Percentiles rank a stretch among this genome's conserved stretches.
Conservation (phyloP, 352 stramenopile species). For the Synura sp. region DNA sequence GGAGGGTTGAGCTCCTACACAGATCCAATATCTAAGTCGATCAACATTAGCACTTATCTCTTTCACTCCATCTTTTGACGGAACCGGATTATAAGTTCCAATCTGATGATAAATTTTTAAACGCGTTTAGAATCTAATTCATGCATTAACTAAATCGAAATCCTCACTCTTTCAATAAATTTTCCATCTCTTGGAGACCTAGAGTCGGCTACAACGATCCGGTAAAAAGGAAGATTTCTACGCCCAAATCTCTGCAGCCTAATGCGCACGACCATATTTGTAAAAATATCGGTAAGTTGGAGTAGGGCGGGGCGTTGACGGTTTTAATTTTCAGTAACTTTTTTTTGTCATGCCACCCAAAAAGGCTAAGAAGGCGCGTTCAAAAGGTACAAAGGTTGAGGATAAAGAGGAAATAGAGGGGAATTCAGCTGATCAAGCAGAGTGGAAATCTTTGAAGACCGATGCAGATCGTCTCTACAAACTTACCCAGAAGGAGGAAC, state of each 20-base stretch:
- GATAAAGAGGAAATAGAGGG: conserved; percentile 1
- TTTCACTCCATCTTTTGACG: conserved; percentile 65
- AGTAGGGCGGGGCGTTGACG: too few species aligned
- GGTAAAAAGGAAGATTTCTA: conserved; percentile 70
- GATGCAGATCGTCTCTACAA: conserved; percentile 30
- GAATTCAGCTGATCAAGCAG: conserved; percentile 21
- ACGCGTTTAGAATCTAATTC: too few species aligned
- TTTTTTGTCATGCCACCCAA: too few species aligned
- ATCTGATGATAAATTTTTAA: too few species aligned
- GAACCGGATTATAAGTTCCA: conserved; percentile 79
- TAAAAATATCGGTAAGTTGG: too few species aligned
- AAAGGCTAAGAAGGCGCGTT: too few species aligned
- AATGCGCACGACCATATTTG: too few species aligned
- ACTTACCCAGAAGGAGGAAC: conserved; percentile 60
- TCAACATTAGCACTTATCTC: conserved; percentile 69
- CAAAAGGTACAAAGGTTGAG: neutral
- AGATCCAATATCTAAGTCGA: conserved; percentile 66
- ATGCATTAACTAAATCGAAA: too few species aligned
- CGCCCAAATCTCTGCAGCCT: conserved; percentile 70
- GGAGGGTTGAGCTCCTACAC: conserved; percentile 67
- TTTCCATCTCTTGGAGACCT: conserved; percentile 64
- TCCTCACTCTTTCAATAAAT: conserved; percentile 55
- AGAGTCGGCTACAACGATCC: conserved; percentile 71
- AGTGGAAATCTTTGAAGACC: conserved; percentile 14
- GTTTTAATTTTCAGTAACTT: too few species aligned